Base-by-base conservation (phyloP, 805 yeast genomes). In the Metschnikowia shivogae region DNA sequence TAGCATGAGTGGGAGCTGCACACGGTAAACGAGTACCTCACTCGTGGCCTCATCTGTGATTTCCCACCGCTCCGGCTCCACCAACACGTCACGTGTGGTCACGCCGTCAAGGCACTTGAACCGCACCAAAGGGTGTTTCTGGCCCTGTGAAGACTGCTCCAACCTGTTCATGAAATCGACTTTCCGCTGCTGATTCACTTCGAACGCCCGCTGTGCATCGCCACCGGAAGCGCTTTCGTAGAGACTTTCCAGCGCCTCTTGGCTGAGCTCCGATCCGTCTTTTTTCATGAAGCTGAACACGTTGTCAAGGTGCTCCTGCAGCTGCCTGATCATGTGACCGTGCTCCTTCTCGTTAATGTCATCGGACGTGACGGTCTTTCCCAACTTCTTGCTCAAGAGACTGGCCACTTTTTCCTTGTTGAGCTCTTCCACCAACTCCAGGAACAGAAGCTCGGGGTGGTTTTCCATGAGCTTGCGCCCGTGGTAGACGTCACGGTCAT, bases 21-120 rank as follows among this genome's bases (percentile, higher is more conserved):
- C 59, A 57, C 57, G 50, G 9, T 47, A 53, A 3, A 48, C 96
- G 11, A 88, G 53, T 0, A 84, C 78, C 26, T 53, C 53, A 7
- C 72, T 72, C 17, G 84, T 88, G 20, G 73, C 67, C 42, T 85
- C 89, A 62, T 89, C 95, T 51, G 84, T 92, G 19, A 87, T 71
- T 0, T 74, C 76, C 89, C 97, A 92, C 11, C 73, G 73, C 59
- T 92, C 98, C 0, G 90, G 89, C 50, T 81, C 85, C 3, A 89
- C 85, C 10, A 90, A 64, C 1, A 88, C 82, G n/a, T 83, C 83
- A 49, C 96, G 66, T 1, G 86, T 65, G 29, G 66, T 75, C 2
- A 80, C 74, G 1, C 89, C 85, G 56, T 87, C 89, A 0, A 86
- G 78, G 3, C 82, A 68, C 36, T 78, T 65, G 58, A 93, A 93